phyloP scores from a whole-genome alignment of 495 filamentous ascomycete genomes.

The Jackrogersella multiformis region DNA sequence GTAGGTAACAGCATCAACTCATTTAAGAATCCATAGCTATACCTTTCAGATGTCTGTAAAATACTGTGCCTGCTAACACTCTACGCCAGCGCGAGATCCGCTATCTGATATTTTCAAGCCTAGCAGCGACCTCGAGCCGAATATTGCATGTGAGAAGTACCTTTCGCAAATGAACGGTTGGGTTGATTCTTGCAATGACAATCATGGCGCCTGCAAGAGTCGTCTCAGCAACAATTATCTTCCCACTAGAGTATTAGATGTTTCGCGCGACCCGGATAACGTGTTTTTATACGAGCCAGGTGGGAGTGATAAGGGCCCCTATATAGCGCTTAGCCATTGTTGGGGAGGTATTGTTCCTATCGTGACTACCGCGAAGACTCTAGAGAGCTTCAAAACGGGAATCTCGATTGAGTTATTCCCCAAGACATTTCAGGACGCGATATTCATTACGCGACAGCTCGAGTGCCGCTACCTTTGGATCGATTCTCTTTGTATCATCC shows the following conservation, averaged over 20 bases:
- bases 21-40: neutral
- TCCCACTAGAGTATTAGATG: constrained; percentile 24
- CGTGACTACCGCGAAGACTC: constrained; percentile 5
- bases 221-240: constrained; percentile 5
- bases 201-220: constrained; percentile 14
- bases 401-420: constrained; percentile 34
- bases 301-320: constrained; percentile 8
- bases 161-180: constrained; percentile 29
- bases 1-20: neutral
- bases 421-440: constrained; percentile 45
- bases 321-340: constrained; percentile 24
- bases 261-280: constrained; percentile 15
- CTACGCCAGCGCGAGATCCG: constrained; percentile 1
- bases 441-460: constrained; percentile 34
- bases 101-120: constrained; percentile 14
- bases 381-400: constrained; percentile 15
- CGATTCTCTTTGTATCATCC: constrained; percentile 49
- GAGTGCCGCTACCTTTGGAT: constrained; percentile 47
- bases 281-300: constrained; percentile 14
- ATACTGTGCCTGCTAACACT: neutral
- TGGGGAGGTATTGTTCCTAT: constrained; percentile 26
- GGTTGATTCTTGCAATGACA: constrained; percentile 16
- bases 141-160: constrained; percentile 10
- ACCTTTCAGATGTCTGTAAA: neutral
- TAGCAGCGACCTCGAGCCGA: constrained; percentile 6